Conservation (phyloP, 176 grass and related monocot genomes). For the Phyllostachys edulis region DNA sequence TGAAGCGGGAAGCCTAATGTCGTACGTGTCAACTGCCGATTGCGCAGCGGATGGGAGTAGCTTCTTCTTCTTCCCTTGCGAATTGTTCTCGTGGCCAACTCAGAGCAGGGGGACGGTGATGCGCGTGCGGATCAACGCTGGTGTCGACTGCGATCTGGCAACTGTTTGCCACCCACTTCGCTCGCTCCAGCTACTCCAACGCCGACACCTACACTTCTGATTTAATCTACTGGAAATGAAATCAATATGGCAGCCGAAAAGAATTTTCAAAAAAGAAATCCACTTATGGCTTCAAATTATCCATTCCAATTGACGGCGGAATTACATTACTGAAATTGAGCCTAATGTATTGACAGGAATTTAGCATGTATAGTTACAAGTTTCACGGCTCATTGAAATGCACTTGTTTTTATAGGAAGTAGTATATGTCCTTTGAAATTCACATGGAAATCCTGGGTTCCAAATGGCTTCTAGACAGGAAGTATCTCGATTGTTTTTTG, state of each 20-base stretch:
- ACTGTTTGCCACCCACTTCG: neutral
- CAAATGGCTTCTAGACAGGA: neutral
- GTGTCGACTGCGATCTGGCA: neutral
- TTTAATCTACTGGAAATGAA: neutral
- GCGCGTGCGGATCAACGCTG: constrained; percentile 26
- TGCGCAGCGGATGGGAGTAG: neutral
- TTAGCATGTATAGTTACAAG: neutral
- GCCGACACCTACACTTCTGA: neutral
- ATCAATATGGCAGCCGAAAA: neutral
- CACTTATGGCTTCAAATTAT: neutral
- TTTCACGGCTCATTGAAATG: neutral
- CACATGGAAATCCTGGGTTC: neutral
- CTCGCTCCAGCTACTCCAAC: neutral
- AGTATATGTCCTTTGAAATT: neutral
- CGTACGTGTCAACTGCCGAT: neutral
- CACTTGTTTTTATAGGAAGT: neutral
- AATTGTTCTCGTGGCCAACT: neutral
- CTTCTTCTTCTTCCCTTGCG: neutral
- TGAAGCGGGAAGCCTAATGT: neutral
- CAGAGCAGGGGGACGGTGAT: neutral
- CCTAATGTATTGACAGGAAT: no score
- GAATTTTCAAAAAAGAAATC: neutral
- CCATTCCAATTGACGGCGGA: no score
- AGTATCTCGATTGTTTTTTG: no score
- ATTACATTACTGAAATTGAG: no score